Percentiles rank a stretch among this genome's conserved stretches.
Conservation (phyloP, 1,284 basidiomycete species). For the Marasmius tenuissimus region DNA sequence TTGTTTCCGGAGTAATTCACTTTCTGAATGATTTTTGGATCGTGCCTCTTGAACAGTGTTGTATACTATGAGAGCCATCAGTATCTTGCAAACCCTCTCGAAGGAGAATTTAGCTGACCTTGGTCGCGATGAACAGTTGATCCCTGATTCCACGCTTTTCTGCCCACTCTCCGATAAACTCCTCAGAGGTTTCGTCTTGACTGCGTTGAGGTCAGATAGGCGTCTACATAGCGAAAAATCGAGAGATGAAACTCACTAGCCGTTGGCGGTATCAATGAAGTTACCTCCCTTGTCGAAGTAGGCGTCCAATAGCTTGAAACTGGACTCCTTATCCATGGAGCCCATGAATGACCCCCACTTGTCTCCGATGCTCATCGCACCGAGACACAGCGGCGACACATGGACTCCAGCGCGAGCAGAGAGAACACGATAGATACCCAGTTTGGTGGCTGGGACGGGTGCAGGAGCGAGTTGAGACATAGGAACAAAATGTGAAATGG, state of each 20-base stretch:
- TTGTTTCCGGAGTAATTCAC: conserved; percentile 48
- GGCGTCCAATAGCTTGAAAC: background rate
- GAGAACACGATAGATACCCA: conserved; percentile 28
- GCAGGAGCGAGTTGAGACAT: background rate
- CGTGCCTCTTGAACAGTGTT: conserved; percentile 24
- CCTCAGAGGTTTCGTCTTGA: conserved; percentile 12
- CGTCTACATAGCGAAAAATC: too few species aligned
- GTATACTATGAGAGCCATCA: too few species aligned
- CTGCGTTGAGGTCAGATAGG: background rate
- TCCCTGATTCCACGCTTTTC: conserved; percentile 11
- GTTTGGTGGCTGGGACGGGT: background rate
- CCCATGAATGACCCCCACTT: conserved; percentile 11
- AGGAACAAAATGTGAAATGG: too few species aligned
- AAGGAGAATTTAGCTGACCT: background rate
- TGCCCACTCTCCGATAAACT: conserved; percentile 14
- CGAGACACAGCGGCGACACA: conserved; percentile 45
- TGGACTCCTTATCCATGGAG: background rate
- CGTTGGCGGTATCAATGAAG: conserved; percentile 15
- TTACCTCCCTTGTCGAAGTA: background rate
- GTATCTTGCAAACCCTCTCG: too few species aligned
- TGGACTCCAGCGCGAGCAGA: conserved; percentile 38
- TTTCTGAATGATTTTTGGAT: conserved; percentile 30
- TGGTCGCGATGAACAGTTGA: conserved; percentile 13
- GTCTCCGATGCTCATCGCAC: conserved; percentile 42
- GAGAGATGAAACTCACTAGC: conserved; percentile 9